phyloP scores from a whole-genome alignment of 768 basidiomycete genomes.

The Nevesoporus exiguus region DNA sequence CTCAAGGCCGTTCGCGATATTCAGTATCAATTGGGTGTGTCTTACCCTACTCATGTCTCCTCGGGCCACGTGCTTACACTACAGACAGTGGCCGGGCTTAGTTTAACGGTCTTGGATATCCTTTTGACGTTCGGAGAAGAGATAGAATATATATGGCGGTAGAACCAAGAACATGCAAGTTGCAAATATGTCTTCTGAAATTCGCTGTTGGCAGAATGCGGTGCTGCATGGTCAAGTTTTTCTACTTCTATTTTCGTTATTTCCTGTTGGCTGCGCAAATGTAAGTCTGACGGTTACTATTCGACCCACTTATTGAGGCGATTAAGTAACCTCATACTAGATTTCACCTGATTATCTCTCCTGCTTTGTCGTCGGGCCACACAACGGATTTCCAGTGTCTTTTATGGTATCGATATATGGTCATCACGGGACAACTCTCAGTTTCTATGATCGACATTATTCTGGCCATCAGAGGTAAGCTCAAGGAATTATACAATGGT shows the following conservation, averaged over 20 bases:
- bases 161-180: neutral
- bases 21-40: conserved; percentile 11
- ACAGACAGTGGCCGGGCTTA: conserved; percentile 23
- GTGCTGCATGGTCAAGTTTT: conserved; percentile 7
- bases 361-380: conserved; percentile 7
- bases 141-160: conserved; percentile 33
- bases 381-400: conserved; percentile 7
- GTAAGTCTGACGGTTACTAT: neutral
- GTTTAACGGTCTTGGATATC: conserved; percentile 28
- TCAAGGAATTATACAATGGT: neutral
- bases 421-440: conserved; percentile 6
- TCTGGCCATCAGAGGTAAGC: conserved; percentile 21
- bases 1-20: conserved; percentile 4
- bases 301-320: neutral
- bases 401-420: conserved; percentile 11
- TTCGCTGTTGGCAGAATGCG: conserved; percentile 11
- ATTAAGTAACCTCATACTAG: conserved; percentile 3
- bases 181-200: neutral
- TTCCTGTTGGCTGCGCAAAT: conserved; percentile 9
- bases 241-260: conserved; percentile 22
- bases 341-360: conserved; percentile 8
- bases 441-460: conserved; percentile 19
- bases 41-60: neutral
- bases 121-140: conserved; percentile 25
- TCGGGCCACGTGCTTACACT: neutral